Evolutionary conservation across 495 filamentous ascomycete genomes (phyloP).

Genomic region (Annulohypoxylon bovei): DNA sequence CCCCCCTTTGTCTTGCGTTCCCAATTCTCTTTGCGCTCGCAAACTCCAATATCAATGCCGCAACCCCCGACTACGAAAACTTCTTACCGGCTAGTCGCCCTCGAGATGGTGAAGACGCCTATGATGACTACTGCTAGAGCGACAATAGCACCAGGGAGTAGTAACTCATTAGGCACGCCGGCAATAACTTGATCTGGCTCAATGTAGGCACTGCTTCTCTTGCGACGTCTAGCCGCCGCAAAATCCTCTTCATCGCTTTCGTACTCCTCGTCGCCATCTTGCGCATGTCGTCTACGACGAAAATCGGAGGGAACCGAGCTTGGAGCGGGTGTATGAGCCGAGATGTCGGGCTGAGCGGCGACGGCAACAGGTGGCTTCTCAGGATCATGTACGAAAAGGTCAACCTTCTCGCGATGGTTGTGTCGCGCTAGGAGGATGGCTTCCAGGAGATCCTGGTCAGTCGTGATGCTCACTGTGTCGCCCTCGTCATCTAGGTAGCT

Average conservation of each 20-base stretch:
- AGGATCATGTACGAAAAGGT: constrained; percentile 96
- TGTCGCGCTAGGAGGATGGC: constrained; percentile 85
- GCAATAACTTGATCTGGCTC: constrained; percentile 80
- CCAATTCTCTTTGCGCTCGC: constrained; percentile 9
- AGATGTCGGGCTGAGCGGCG: constrained; percentile 71
- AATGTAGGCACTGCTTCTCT: constrained; percentile 47
- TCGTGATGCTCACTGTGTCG: constrained; percentile 97
- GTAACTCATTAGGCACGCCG: constrained; percentile 92
- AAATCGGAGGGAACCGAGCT: constrained; percentile 62
- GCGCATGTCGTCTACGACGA: constrained; percentile 60
- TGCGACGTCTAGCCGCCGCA: constrained; percentile 54
- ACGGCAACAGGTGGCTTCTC: constrained; percentile 78
- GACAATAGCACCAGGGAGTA: constrained; percentile 94
- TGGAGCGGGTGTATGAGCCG: constrained; percentile 59
- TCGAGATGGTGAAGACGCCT: constrained; percentile 90
- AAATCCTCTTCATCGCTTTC: constrained; percentile 72
- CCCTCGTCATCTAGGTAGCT: constrained; percentile 98
- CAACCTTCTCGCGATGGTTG: constrained; percentile 86
- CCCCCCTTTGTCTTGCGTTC: constrained; percentile 15
- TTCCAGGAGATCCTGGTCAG: constrained; percentile 90
- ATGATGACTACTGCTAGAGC: constrained; percentile 93
- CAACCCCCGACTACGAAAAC: neutral
- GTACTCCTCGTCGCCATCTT: constrained; percentile 60
- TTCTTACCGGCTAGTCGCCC: constrained; percentile 71
- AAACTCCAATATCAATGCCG: constrained; percentile 19